A percentile compares a stretch with the other conserved stretches of the same genome.
phyloP scores from a whole-genome alignment of 2,329 filamentous ascomycete genomes.

The Verticillium isaacii region DNA sequence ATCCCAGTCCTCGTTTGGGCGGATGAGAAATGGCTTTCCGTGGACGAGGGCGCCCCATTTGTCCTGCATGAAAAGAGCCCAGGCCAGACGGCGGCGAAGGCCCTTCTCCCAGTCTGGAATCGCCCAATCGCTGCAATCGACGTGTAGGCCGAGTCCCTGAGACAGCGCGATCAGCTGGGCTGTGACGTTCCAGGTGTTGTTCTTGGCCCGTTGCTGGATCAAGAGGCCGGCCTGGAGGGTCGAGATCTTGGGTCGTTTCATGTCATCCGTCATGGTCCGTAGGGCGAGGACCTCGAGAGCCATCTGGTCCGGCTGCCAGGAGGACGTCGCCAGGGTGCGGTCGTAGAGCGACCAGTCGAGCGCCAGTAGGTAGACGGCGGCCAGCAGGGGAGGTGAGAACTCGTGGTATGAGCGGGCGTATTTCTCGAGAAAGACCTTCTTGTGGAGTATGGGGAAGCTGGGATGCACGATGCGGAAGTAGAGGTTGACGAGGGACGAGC shows the following conservation, averaged over 20 bases:
- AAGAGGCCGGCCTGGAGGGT: conserved; percentile 51
- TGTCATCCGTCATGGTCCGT: conserved; percentile 39
- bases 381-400: conserved; percentile 54
- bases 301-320: conserved; percentile 22
- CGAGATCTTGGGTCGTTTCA: conserved; percentile 48
- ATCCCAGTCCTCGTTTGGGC: conserved; percentile 48
- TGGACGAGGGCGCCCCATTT: conserved; percentile 56
- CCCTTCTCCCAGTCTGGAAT: conserved; percentile 61
- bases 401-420: conserved; percentile 52
- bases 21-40: conserved; percentile 52
- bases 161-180: conserved; percentile 52
- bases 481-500: conserved; percentile 58
- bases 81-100: conserved; percentile 55
- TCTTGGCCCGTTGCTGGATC: conserved; percentile 43
- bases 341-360: conserved; percentile 58
- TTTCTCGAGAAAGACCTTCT: conserved; percentile 58
- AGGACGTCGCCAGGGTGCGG: conserved; percentile 36
- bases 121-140: conserved; percentile 58
- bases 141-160: conserved; percentile 54
- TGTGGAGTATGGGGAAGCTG: conserved; percentile 54
- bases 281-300: conserved; percentile 33
- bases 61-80: conserved; percentile 63
- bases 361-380: conserved; percentile 58
- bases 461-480: conserved; percentile 62
- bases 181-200: conserved; percentile 43